These are phyloP conservation scores for Kwoniella sp. DNA, from an alignment of 768 basidiomycete species.

Conservation along the genomic window DNA sequence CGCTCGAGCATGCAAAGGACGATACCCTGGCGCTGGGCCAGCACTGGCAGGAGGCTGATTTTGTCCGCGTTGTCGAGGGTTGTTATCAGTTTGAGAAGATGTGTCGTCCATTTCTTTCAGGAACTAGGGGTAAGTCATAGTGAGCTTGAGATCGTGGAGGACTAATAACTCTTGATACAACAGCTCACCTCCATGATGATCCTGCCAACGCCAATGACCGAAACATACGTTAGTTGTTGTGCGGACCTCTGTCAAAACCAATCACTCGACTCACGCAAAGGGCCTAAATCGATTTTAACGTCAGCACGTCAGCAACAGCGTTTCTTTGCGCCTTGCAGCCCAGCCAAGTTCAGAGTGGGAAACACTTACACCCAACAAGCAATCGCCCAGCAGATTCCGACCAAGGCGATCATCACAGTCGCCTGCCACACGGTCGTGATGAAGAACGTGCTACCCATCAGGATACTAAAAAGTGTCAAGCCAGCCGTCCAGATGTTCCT, in stretches of 20 bases:
- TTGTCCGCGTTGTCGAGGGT: background rate
- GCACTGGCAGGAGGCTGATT: conserved; percentile 8
- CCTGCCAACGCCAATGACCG: conserved; percentile 10
- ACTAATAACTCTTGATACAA: background rate
- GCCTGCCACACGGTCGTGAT: conserved; percentile 79
- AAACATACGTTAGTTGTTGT: background rate
- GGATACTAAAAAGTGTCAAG: conserved; percentile 72
- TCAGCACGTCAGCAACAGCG: conserved; percentile 1
- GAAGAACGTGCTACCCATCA: conserved; percentile 83
- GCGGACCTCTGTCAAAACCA: no score
- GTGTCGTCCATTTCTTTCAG: conserved; percentile 70
- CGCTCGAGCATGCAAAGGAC: conserved; percentile 53
- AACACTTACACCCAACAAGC: conserved; percentile 79
- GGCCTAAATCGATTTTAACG: conserved; percentile 58
- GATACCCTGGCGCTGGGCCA: conserved; percentile 58
- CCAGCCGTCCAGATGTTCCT: conserved; percentile 93
- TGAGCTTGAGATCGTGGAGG: background rate
- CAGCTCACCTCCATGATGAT: conserved; percentile 88
- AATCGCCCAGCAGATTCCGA: conserved; percentile 95
- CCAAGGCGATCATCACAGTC: conserved; percentile 75
- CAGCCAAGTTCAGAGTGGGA: background rate
- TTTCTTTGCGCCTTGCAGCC: background rate
- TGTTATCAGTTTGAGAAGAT: conserved; percentile 13
- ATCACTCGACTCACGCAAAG: conserved; percentile 63
- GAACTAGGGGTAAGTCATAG: conserved; percentile 63